phyloP scores from a whole-genome alignment of 2,329 filamentous ascomycete genomes.

The Aspergillus luchuensis region DNA sequence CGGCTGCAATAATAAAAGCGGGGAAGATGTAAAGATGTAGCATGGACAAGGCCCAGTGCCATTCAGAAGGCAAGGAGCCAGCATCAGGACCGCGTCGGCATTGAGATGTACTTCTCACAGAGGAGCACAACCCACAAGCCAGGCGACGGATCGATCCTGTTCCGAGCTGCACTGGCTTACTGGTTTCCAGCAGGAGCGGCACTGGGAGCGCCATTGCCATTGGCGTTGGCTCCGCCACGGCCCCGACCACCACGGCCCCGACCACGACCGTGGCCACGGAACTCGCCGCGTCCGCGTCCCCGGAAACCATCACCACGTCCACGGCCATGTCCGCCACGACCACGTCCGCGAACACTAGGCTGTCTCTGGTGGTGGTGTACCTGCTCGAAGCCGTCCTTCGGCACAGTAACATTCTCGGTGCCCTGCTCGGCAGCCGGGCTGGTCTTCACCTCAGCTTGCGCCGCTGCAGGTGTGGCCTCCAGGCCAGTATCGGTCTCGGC shows the following conservation, averaged over 20 bases:
- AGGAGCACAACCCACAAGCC: not conserved
- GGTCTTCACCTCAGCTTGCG: conserved; percentile 62
- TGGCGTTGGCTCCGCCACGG: conserved; percentile 31
- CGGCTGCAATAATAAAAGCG: conserved; percentile 1
- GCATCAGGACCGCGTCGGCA: not conserved
- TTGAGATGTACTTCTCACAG: not conserved
- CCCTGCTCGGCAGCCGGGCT: conserved; percentile 69
- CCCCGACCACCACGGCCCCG: conserved; percentile 38
- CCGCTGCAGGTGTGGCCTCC: conserved; percentile 61
- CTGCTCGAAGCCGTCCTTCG: conserved; percentile 43
- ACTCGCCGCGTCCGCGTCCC: conserved; percentile 39
- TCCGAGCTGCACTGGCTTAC: conserved; percentile 8
- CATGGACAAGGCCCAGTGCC: conserved; percentile 8
- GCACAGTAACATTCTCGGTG: conserved; percentile 74
- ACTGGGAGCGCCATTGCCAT: conserved; percentile 20
- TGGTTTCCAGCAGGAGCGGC: conserved; percentile 18
- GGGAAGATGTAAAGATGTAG: conserved; percentile 11
- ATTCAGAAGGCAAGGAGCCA: conserved; percentile 5
- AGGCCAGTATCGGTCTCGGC: conserved; percentile 71
- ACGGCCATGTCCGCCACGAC: conserved; percentile 38
- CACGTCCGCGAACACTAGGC: conserved; percentile 39
- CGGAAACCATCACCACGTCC: conserved; percentile 39
- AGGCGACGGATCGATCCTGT: conserved; percentile 5
- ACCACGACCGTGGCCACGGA: conserved; percentile 40
- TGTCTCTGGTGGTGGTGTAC: conserved; percentile 39